Evolutionary conservation across 495 filamentous ascomycete genomes (phyloP), one percentile per base, ranked within the genome.

Genomic region (Penicillium malachiteum): DNA sequence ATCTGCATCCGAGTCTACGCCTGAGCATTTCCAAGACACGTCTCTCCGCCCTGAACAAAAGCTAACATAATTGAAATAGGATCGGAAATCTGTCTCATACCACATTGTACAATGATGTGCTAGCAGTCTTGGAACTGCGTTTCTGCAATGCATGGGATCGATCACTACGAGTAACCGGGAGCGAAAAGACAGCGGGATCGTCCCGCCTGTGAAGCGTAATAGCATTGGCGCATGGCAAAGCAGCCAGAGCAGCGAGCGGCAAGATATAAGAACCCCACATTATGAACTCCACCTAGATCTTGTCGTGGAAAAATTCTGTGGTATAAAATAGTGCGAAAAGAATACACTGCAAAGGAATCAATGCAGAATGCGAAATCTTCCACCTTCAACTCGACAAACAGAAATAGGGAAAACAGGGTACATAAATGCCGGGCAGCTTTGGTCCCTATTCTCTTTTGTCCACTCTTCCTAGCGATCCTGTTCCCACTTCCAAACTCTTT

Each of bases 101-200:
- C 16, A 39, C 39, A 58, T 66, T 68, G 14, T 53, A 33, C 16
- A 65, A 26, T 8, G 52, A 39, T 13, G 63, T 57, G 40, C 56
- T 59, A 13, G 30, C 45, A 12, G 58, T n/a, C 8, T 57, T 81
- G 70, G 57, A 83, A 67, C 18, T 56, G 56, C 48, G 65, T 72
- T 66, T 73, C 63, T 32, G 78, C 48, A 31, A 68, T 57, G 21
- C 42, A 21, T 17, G 43, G 13, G 47, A 59, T 62, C 40, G 46
- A 63, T 80, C 41, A 32, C 18, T 52, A 16, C 49, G 49, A 56
- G 79, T 54, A 9, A 79, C 74, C 1, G 75, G 65, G 54, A 84
- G 62, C 43, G 65, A 71, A n/a, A 85, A 62, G 17, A 82, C 77
- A 41, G 71, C 74, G 7, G 75, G 73, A 10, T 59, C 51, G 56